Evolutionary conservation across 2,329 filamentous ascomycete genomes (phyloP).

Genomic region (Thielaviopsis musarum): DNA sequence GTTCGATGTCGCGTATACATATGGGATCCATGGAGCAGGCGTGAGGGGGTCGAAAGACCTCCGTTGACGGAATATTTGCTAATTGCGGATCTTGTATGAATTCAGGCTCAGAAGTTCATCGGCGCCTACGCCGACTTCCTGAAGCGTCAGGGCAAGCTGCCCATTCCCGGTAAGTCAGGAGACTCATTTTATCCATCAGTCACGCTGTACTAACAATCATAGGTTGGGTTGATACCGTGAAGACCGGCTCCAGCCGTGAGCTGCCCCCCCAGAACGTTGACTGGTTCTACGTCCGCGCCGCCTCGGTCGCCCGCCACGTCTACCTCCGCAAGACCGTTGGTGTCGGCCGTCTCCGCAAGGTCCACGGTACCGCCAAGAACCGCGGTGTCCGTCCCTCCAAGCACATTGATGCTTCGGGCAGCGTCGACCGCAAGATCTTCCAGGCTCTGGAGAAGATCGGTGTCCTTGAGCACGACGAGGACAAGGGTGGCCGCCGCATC

Average conservation of each 20-base stretch:
- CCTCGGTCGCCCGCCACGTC: slow-evolving; percentile 91
- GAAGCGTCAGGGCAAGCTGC: slow-evolving; percentile 88
- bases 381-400: slow-evolving; percentile 78
- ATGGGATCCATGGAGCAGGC: slow-evolving; percentile 38
- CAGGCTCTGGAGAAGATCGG: slow-evolving; percentile 99
- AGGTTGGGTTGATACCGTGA: slow-evolving; percentile 99
- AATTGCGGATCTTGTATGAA: slow-evolving; percentile 32
- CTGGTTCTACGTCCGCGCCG: slow-evolving; percentile 88
- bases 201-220: slow-evolving; percentile 12
- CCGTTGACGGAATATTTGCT: slow-evolving; percentile 59
- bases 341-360: slow-evolving; percentile 93
- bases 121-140: slow-evolving; percentile 71
- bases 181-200: background rate
- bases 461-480: slow-evolving; percentile 92
- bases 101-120: slow-evolving; percentile 79
- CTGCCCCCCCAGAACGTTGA: slow-evolving; percentile 95
- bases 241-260: slow-evolving; percentile 93
- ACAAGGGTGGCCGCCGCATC: slow-evolving; percentile 96
- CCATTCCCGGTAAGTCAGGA: slow-evolving; percentile 58
- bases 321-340: slow-evolving; percentile 99
- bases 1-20: slow-evolving; percentile 11
- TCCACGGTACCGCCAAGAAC: slow-evolving; percentile 95
- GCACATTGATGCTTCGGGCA: slow-evolving; percentile 90
- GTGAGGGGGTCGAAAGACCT: slow-evolving; percentile 58
- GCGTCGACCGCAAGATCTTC: slow-evolving; percentile 92